phyloP scores from a whole-genome alignment of 495 filamentous ascomycete species.

The Penicillium subrubescens region DNA sequence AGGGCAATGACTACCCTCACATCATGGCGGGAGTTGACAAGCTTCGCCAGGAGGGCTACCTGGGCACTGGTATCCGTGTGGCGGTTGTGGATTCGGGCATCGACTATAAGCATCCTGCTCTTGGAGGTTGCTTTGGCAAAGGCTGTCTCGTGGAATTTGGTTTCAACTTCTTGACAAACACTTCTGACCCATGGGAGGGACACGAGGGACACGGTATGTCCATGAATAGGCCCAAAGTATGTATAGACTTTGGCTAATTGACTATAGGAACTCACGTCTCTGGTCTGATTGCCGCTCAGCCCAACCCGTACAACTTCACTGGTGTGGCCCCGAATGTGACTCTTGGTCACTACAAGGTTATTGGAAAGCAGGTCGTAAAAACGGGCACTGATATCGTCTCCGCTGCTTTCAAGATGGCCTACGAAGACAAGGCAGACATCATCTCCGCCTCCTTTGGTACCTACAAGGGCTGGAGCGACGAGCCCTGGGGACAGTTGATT shows the following conservation, averaged over 20 bases:
- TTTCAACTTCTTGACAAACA: not conserved
- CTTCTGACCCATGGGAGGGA: not conserved
- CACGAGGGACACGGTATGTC: not conserved
- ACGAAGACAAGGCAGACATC: slow-evolving; percentile 58
- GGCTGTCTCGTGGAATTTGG: not conserved
- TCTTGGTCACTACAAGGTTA: slow-evolving; percentile 57
- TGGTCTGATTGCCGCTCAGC: slow-evolving; percentile 51
- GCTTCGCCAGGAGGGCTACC: slow-evolving; percentile 19
- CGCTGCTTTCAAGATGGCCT: slow-evolving; percentile 57
- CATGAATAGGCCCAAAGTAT: too few relatives aligned
- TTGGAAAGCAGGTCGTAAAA: not conserved
- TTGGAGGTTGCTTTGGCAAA: not conserved
- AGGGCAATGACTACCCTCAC: slow-evolving; percentile 18
- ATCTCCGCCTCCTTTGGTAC: slow-evolving; percentile 63
- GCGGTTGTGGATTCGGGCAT: not conserved
- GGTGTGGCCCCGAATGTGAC: slow-evolving; percentile 57
- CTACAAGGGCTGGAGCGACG: slow-evolving; percentile 54
- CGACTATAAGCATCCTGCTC: not conserved
- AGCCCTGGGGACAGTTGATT: slow-evolving; percentile 14
- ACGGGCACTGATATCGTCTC: slow-evolving; percentile 53
- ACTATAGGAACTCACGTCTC: slow-evolving; percentile 39
- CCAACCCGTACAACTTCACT: slow-evolving; percentile 49
- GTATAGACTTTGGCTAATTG: not conserved
- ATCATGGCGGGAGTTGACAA: slow-evolving; percentile 28
- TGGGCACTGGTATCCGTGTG: not conserved